A percentile compares a stretch with the other conserved stretches of the same genome.
phyloP scores from a whole-genome alignment of 495 filamentous ascomycete species.

The Chaetomidium leptoderma region DNA sequence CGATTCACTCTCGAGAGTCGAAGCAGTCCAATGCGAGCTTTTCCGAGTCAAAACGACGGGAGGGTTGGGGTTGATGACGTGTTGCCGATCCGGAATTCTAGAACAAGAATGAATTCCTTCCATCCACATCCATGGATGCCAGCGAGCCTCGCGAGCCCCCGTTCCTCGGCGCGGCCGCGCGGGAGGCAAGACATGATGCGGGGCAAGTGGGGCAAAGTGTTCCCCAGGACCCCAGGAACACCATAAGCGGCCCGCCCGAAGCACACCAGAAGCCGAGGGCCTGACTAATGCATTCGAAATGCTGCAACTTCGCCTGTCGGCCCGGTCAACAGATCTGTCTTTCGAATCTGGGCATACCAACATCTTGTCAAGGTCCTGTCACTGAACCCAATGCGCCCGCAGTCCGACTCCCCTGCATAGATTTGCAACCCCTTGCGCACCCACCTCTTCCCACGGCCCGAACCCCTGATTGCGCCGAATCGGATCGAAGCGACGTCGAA shows the following conservation, averaged over 20 bases:
- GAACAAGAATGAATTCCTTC: no score
- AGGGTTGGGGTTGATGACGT: no score
- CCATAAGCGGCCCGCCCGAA: not conserved
- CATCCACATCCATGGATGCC: no score
- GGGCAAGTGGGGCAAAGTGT: conserved; percentile 1
- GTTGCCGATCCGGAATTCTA: no score
- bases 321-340: not conserved
- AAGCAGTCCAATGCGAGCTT: no score
- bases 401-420: not conserved
- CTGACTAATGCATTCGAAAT: conserved; percentile 26
- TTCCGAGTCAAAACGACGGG: no score
- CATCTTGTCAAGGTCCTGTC: not conserved
- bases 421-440: not conserved
- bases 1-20: no score
- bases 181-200: conserved; percentile 1
- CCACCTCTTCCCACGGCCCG: not conserved
- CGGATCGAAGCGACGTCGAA: not conserved
- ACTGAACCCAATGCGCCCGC: not conserved
- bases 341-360: not conserved
- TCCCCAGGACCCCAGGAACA: conserved; percentile 3
- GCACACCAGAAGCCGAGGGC: conserved; percentile 2
- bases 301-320: conserved; percentile 8
- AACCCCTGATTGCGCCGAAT: conserved; percentile 1
- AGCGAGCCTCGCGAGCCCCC: no score
- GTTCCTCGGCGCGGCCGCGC: conserved; percentile 8